Evolutionary conservation across 768 basidiomycete genomes (phyloP).

Genomic region (Xerocomellus dryophilus): DNA sequence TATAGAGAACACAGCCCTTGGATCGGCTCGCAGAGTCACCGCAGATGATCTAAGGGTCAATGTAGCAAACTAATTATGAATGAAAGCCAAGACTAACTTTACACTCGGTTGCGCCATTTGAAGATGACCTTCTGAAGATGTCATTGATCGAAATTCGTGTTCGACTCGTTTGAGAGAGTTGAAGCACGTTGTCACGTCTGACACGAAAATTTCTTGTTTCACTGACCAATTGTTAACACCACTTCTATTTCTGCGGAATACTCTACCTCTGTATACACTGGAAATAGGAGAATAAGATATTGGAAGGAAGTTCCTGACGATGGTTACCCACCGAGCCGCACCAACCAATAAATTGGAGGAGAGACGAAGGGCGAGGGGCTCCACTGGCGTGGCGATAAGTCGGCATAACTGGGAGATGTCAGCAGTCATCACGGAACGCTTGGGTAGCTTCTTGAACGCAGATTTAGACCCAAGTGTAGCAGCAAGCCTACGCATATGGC

Average conservation of each 20-base stretch:
- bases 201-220: conserved; percentile 79
- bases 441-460: conserved; percentile 80
- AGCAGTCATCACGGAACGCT: conserved; percentile 78
- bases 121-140: conserved; percentile 48
- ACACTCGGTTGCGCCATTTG: conserved; percentile 70
- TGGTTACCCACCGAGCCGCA: conserved; percentile 65
- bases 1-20: conserved; percentile 44
- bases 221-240: conserved; percentile 41
- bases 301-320: neutral
- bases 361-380: conserved; percentile 81
- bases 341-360: conserved; percentile 90
- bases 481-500: conserved; percentile 61
- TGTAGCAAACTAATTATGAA: neutral
- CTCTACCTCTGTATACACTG: conserved; percentile 50
- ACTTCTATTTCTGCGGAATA: neutral
- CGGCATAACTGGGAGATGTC: conserved; percentile 80
- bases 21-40: conserved; percentile 54
- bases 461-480: conserved; percentile 88
- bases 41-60: conserved; percentile 41
- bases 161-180: conserved; percentile 75
- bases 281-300: neutral
- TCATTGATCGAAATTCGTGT: conserved; percentile 53
- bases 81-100: conserved; percentile 43
- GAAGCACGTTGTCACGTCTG: conserved; percentile 78
- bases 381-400: conserved; percentile 76